phyloP scores from a whole-genome alignment of 164 flowering plant species.

The Echeveria elegans region DNA sequence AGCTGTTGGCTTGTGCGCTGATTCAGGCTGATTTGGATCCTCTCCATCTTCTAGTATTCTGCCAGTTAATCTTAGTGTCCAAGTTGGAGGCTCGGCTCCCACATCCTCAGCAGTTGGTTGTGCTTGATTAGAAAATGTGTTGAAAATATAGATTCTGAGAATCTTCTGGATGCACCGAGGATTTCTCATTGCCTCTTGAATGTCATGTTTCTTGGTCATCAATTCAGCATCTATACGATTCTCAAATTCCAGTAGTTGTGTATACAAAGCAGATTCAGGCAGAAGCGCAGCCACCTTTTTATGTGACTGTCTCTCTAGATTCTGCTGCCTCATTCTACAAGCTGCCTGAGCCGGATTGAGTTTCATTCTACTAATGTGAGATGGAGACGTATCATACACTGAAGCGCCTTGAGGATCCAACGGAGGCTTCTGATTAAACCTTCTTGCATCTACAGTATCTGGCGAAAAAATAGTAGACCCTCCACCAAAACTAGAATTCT shows the following conservation, averaged over 20 bases:
- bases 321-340: slow-evolving; percentile 38
- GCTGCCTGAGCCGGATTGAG: slow-evolving; percentile 35
- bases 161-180: slow-evolving; percentile 38
- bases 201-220: slow-evolving; percentile 33
- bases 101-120: slow-evolving; percentile 27
- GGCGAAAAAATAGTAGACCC: slow-evolving; percentile 29
- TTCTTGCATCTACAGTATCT: slow-evolving; percentile 18
- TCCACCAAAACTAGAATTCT: slow-evolving; percentile 26
- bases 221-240: slow-evolving; percentile 36
- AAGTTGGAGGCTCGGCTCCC: slow-evolving; percentile 38
- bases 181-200: slow-evolving; percentile 38
- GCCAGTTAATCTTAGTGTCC: slow-evolving; percentile 44
- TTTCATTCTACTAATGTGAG: slow-evolving; percentile 28
- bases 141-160: slow-evolving; percentile 35
- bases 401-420: slow-evolving; percentile 22
- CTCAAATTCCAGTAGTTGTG: slow-evolving; percentile 46
- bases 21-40: slow-evolving; percentile 35
- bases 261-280: slow-evolving; percentile 41
- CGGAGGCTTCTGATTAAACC: slow-evolving; percentile 26
- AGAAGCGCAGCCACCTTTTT: slow-evolving; percentile 36
- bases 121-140: slow-evolving; percentile 40
- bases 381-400: slow-evolving; percentile 15
- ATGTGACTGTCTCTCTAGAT: slow-evolving; percentile 30
- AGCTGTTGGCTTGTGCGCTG: slow-evolving; percentile 25
- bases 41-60: slow-evolving; percentile 43